Evolutionary conservation across 2,329 filamentous ascomycete species (phyloP).

Genomic region (Lasiodiplodia citricola): DNA sequence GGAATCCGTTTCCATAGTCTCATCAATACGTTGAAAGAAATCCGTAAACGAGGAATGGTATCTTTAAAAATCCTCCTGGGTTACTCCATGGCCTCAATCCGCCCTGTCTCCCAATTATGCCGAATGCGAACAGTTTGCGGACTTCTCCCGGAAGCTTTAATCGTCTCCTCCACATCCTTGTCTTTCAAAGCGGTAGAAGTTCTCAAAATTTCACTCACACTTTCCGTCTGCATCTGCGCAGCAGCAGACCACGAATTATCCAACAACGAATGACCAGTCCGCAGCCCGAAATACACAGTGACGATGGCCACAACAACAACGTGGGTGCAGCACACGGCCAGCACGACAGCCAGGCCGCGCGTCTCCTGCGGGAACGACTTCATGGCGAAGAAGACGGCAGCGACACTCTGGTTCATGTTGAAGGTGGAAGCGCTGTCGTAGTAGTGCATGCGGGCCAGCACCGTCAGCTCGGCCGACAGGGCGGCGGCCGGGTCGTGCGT

Average conservation of each 20-base stretch:
- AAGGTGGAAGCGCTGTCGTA: conserved; percentile 3
- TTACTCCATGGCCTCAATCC: neutral
- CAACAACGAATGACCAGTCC: neutral
- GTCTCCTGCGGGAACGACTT: neutral
- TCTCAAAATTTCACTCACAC: neutral
- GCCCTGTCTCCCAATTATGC: neutral
- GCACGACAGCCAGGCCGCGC: neutral
- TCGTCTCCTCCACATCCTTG: neutral
- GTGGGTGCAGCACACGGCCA: neutral
- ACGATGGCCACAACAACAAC: neutral
- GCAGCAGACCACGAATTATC: neutral
- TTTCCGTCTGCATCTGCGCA: neutral
- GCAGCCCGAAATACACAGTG: neutral
- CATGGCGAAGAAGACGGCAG: neutral
- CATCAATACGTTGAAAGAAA: too few relatives aligned
- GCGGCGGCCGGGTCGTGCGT: neutral
- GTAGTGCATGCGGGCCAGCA: neutral
- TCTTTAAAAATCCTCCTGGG: too few relatives aligned
- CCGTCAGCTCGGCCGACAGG: neutral
- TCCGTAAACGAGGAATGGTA: too few relatives aligned
- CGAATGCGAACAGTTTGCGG: neutral
- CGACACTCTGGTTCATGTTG: neutral
- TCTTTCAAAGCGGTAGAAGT: neutral
- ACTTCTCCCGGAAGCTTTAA: neutral
- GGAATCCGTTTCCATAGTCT: too few relatives aligned